Evolutionary conservation across 768 basidiomycete genomes (phyloP), one percentile per base, ranked within the genome.

Genomic region (Cystofilobasidium capitatum): DNA sequence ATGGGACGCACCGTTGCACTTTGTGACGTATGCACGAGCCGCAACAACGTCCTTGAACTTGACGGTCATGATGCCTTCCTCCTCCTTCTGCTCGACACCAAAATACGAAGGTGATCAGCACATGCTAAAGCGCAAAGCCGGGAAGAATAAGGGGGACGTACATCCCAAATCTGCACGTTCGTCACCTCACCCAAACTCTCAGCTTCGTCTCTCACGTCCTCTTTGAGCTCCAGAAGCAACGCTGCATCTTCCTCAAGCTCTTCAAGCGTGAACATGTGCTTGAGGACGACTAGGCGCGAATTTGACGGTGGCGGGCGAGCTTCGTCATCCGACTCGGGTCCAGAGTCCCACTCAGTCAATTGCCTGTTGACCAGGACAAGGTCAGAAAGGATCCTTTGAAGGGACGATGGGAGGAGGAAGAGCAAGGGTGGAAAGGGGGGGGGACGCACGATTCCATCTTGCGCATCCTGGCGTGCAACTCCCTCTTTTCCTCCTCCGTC

Each of bases 181-280:
- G 96, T 98, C 5, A 99, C 96, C 72, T 93, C 89, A 35, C 96
- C 96, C 16, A 98, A 77, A 0, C 83, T 82, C 59, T 88, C 85
- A 70, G 91, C 91, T 75, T 98, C 94, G 39, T 94, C 92, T 64
- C 94, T 83, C 22, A 98, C 92, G 71, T 98, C 94, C 74, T 96
- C 91, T 75, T 97, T 97, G 61, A 97, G 81, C 72, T 98, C 94
- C 17, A 98, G 83, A 24, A 97, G 79, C 31, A 97, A 78, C 9
- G 89, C 81, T 0, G 89, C 80, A 73, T 98, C 92, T 71, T 91
- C 84, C 37, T 89, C 86, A 0, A 98, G 82, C 71, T 92, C 89
- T 72, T 87, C 76, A 24, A 90, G 80, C 6, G 87, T 87, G 74
- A 99, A 99, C 92, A 97, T 97, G 73, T 91, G 86, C 75, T 90